Conservation (phyloP, 176 grass and related monocot genomes). For the Aegilops sharonensis region DNA sequence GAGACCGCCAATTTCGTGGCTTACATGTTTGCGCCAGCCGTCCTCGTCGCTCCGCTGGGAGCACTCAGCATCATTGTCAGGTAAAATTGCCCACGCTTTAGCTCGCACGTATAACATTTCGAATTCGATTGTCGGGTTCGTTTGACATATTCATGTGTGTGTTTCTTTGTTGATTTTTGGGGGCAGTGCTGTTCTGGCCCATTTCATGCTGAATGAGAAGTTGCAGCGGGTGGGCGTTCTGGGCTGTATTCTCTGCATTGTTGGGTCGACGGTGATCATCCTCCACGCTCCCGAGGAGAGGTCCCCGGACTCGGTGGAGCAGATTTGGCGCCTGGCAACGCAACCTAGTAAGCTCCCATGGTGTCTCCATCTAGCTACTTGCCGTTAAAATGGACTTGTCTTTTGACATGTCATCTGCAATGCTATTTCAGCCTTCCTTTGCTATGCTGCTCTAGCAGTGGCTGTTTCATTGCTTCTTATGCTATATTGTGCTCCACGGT, state of each 20-base stretch:
- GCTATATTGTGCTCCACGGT: constrained; percentile 73
- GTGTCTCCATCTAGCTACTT: background rate
- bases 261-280: constrained; percentile 90
- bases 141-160: constrained; percentile 1
- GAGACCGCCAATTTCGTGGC: constrained; percentile 95
- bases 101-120: background rate
- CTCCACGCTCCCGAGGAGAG: constrained; percentile 91
- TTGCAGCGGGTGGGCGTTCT: constrained; percentile 82
- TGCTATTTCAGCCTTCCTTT: constrained; percentile 70
- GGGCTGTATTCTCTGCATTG: constrained; percentile 88
- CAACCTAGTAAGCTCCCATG: constrained; percentile 56
- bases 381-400: background rate
- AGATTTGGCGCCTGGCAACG: constrained; percentile 86
- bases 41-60: constrained; percentile 79
- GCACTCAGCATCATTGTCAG: constrained; percentile 95
- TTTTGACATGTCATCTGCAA: constrained; percentile 10
- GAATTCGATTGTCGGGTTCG: background rate
- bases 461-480: constrained; percentile 78
- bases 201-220: constrained; percentile 94
- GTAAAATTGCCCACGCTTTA: constrained; percentile 17
- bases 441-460: constrained; percentile 62
- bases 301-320: constrained; percentile 67
- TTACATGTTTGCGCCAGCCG: constrained; percentile 87
- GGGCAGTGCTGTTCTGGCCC: constrained; percentile 84
- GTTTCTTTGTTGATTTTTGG: constrained; percentile 1